These are phyloP conservation scores for Pycnococcus provasolii DNA, from an alignment of 139 green algal species.

Conservation along the genomic window DNA sequence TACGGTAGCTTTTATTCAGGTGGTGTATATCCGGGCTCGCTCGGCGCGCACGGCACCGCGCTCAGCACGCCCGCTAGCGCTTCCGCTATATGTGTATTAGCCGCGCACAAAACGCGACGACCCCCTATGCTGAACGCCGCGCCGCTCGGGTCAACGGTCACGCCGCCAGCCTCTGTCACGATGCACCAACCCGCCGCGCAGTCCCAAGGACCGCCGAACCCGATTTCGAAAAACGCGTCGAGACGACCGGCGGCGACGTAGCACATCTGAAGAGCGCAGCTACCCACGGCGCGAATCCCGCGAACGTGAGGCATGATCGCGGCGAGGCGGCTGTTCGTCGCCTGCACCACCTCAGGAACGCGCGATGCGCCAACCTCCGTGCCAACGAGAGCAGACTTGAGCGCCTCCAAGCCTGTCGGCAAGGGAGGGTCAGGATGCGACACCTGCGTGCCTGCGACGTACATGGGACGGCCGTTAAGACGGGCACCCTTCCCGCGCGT, in stretches of 20 bases:
- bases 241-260: conserved; percentile 53
- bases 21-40: background rate
- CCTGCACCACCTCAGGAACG: conserved; percentile 53
- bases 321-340: conserved; percentile 58
- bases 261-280: conserved; percentile 65
- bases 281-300: conserved; percentile 68
- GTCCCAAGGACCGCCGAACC: conserved; percentile 75
- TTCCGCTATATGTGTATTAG: background rate
- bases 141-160: conserved; percentile 66
- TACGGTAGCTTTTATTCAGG: no score
- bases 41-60: background rate
- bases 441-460: background rate
- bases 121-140: conserved; percentile 60
- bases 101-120: conserved; percentile 43
- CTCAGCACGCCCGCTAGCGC: conserved; percentile 1
- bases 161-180: conserved; percentile 66
- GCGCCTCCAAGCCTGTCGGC: background rate
- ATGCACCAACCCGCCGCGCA: conserved; percentile 46
- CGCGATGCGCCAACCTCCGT: conserved; percentile 34
- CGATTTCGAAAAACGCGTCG: conserved; percentile 89
- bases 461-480: conserved; percentile 47
- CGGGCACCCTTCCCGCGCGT: conserved; percentile 52
- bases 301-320: conserved; percentile 28
- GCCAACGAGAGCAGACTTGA: conserved; percentile 12
- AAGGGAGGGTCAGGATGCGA: conserved; percentile 14